These are phyloP conservation scores for Boeremia exigua DNA, from an alignment of 2,329 filamentous ascomycete genomes.

Conservation along the genomic window DNA sequence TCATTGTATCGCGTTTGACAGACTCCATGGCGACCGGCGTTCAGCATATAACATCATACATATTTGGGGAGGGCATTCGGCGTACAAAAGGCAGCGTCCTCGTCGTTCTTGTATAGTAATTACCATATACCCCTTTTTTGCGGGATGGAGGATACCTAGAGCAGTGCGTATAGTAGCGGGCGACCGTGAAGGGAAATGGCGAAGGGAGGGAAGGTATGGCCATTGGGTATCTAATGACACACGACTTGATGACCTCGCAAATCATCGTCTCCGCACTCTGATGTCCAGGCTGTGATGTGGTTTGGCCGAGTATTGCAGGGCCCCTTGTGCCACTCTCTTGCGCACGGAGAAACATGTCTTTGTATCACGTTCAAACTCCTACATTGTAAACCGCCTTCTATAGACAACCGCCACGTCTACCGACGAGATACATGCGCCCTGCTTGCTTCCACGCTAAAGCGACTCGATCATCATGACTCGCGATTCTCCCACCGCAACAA, in stretches of 20 bases:
- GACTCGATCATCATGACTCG: too few species aligned
- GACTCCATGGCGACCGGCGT: constrained; percentile 8
- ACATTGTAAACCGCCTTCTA: too few species aligned
- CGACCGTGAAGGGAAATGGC: neutral
- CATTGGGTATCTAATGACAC: constrained; percentile 11
- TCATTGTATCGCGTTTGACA: neutral
- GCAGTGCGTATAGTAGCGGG: neutral
- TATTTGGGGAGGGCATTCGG: constrained; percentile 6
- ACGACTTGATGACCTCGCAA: constrained; percentile 12
- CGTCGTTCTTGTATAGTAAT: constrained; percentile 20
- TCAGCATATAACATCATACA: constrained; percentile 8
- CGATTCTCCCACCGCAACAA: too few species aligned
- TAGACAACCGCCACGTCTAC: too few species aligned
- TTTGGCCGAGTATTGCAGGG: too few species aligned
- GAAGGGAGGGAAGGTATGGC: neutral
- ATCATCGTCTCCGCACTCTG: too few species aligned
- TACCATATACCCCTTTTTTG: constrained; percentile 21
- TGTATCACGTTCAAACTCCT: too few species aligned
- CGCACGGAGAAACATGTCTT: too few species aligned
- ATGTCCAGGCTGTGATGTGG: too few species aligned
- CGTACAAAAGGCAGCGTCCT: constrained; percentile 11
- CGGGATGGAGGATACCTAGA: neutral
- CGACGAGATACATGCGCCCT: too few species aligned
- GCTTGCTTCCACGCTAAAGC: too few species aligned
- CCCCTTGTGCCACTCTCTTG: too few species aligned